A percentile compares a stretch with the other conserved stretches of the same genome.
Evolutionary conservation across 2,329 filamentous ascomycete genomes (phyloP).

Genomic region (Xylaria polymorpha): DNA sequence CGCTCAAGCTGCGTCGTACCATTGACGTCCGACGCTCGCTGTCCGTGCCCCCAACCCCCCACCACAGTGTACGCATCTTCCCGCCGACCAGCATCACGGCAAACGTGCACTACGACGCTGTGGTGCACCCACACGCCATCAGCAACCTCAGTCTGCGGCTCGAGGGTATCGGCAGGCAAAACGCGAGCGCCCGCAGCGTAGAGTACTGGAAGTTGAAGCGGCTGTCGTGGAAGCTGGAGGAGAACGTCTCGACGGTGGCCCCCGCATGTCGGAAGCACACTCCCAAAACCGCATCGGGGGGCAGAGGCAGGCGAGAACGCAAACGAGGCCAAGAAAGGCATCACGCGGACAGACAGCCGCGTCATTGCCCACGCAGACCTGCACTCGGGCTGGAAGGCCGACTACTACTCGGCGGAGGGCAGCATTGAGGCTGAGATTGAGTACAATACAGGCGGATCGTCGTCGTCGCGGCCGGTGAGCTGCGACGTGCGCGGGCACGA

Average conservation of each 20-base stretch:
- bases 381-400: slow-evolving; percentile 89
- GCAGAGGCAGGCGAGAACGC: slow-evolving; percentile 49
- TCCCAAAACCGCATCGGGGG: slow-evolving; percentile 56
- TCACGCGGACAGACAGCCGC: slow-evolving; percentile 78
- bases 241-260: slow-evolving; percentile 82
- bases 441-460: slow-evolving; percentile 67
- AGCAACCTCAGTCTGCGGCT: slow-evolving; percentile 84
- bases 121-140: slow-evolving; percentile 86
- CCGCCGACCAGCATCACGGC: slow-evolving; percentile 94
- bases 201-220: slow-evolving; percentile 89
- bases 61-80: slow-evolving; percentile 93
- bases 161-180: slow-evolving; percentile 82
- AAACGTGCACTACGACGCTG: slow-evolving; percentile 81
- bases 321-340: slow-evolving; percentile 66
- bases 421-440: slow-evolving; percentile 84
- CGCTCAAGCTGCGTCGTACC: slow-evolving; percentile 72
- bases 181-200: slow-evolving; percentile 76
- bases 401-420: slow-evolving; percentile 63
- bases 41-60: slow-evolving; percentile 77
- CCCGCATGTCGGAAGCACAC: slow-evolving; percentile 83
- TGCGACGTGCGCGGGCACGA: slow-evolving; percentile 82
- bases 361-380: slow-evolving; percentile 84
- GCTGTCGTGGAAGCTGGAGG: slow-evolving; percentile 92
- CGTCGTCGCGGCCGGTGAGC: slow-evolving; percentile 67
- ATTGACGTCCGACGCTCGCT: slow-evolving; percentile 84